Percentiles rank a stretch among this genome's conserved stretches.
Conservation (phyloP, 495 filamentous ascomycete species). For the Melanomma pulvis-pyrius region DNA sequence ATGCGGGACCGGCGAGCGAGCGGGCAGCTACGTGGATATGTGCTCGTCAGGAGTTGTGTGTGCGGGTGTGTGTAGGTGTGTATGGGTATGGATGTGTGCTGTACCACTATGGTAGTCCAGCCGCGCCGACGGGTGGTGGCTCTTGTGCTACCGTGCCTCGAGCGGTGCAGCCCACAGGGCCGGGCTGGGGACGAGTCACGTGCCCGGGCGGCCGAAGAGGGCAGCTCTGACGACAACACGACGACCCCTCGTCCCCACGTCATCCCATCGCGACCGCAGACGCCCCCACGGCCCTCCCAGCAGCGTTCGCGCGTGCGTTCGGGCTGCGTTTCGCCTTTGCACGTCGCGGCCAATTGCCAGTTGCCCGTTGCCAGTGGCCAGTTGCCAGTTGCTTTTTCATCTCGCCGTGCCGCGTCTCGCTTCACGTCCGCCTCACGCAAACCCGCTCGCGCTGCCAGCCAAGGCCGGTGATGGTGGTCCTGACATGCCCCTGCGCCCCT, state of each 20-base stretch:
- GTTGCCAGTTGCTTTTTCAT: slow-evolving; percentile 7
- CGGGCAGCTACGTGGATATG: no score
- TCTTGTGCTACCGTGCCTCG: not conserved
- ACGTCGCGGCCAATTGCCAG: not conserved
- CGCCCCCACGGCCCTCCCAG: not conserved
- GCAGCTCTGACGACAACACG: slow-evolving; percentile 21
- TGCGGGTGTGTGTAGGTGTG: no score
- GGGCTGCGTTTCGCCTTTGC: not conserved
- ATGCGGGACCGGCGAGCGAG: slow-evolving; percentile 1
- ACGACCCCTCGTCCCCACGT: not conserved
- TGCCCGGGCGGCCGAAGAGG: not conserved
- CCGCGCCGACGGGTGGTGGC: slow-evolving; percentile 1
- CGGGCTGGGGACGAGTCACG: no score
- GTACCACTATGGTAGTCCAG: not conserved
- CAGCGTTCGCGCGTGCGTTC: not conserved
- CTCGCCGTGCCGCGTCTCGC: not conserved
- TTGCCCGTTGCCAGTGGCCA: not conserved
- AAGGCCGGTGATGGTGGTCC: slow-evolving; percentile 28
- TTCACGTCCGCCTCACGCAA: slow-evolving; percentile 10
- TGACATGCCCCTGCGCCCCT: not conserved
- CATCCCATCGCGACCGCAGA: not conserved
- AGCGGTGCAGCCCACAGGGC: no score
- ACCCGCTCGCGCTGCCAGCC: slow-evolving; percentile 23
- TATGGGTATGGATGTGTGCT: not conserved
- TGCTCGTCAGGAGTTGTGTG: no score